These are phyloP conservation scores for Chlorella variabilis DNA, from an alignment of 163 green algal genomes.

Conservation along the genomic window DNA sequence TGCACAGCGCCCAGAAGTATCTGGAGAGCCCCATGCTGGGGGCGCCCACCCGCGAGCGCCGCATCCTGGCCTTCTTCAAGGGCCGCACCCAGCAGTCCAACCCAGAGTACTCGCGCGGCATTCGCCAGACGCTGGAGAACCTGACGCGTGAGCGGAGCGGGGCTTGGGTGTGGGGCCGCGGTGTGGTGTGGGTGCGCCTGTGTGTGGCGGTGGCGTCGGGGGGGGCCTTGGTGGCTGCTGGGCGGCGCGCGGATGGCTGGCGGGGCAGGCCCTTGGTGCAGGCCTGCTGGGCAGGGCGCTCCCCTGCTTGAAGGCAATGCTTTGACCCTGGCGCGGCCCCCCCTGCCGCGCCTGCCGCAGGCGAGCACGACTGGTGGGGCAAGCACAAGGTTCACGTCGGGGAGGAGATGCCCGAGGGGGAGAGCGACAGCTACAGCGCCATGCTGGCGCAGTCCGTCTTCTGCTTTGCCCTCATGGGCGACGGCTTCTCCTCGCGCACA, in stretches of 20 bases:
- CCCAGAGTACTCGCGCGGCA: constrained; percentile 8
- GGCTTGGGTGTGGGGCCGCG: too few species aligned
- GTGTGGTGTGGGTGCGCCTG: too few species aligned
- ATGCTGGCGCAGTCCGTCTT: constrained; percentile 21
- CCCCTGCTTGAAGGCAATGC: too few species aligned
- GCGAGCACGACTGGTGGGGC: constrained; percentile 18
- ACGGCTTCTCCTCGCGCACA: constrained; percentile 52
- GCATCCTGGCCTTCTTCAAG: constrained; percentile 41
- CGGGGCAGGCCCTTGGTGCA: too few species aligned
- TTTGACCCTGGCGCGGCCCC: too few species aligned
- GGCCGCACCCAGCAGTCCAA: constrained; percentile 11
- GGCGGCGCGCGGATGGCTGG: too few species aligned
- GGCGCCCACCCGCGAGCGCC: neutral
- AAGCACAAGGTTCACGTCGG: constrained; percentile 16
- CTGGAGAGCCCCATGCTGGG: constrained; percentile 30
- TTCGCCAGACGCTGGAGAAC: constrained; percentile 22
- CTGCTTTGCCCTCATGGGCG: constrained; percentile 47
- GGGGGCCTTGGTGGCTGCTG: too few species aligned
- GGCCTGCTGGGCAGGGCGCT: too few species aligned
- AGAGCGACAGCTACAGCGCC: neutral
- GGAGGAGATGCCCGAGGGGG: neutral
- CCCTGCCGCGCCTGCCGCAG: neutral
- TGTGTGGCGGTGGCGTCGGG: too few species aligned
- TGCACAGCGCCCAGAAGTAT: constrained; percentile 37
- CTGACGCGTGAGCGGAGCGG: too few species aligned